Conservation (phyloP, 108 stramenopile species). For the Conticribra weissflogii region DNA sequence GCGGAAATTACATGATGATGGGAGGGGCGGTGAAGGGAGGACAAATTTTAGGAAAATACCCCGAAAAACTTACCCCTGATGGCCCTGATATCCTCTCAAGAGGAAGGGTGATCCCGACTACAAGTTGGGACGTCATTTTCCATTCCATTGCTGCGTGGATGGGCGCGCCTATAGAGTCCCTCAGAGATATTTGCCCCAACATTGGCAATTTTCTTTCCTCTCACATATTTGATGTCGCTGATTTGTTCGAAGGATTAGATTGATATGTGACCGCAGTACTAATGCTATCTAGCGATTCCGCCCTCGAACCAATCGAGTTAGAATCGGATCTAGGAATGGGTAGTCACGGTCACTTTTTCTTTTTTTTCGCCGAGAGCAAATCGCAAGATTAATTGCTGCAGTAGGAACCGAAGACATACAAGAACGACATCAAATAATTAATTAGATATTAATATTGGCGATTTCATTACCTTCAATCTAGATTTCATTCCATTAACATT, state of each 20-base stretch:
- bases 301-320: too few relatives aligned
- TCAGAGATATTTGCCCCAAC: constrained; percentile 34
- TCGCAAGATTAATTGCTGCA: too few relatives aligned
- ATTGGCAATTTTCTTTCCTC: constrained; percentile 26
- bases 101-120: constrained; percentile 58
- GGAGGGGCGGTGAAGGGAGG: constrained; percentile 54
- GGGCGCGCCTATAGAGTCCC: constrained; percentile 23
- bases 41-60: constrained; percentile 52
- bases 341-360: too few relatives aligned
- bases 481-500: too few relatives aligned
- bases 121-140: constrained; percentile 54
- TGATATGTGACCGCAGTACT: too few relatives aligned
- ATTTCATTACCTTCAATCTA: too few relatives aligned
- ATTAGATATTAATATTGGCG: too few relatives aligned
- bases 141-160: constrained; percentile 52
- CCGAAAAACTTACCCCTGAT: constrained; percentile 26
- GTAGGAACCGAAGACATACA: too few relatives aligned
- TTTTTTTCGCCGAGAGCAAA: too few relatives aligned
- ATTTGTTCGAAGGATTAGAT: constrained; percentile 46
- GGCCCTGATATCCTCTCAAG: constrained; percentile 33
- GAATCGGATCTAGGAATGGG: too few relatives aligned
- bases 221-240: constrained; percentile 17
- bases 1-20: constrained; percentile 53
- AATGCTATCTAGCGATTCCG: too few relatives aligned
- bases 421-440: too few relatives aligned